phyloP scores from a whole-genome alignment of 441 rosid genomes.

The Daphne laureola region DNA sequence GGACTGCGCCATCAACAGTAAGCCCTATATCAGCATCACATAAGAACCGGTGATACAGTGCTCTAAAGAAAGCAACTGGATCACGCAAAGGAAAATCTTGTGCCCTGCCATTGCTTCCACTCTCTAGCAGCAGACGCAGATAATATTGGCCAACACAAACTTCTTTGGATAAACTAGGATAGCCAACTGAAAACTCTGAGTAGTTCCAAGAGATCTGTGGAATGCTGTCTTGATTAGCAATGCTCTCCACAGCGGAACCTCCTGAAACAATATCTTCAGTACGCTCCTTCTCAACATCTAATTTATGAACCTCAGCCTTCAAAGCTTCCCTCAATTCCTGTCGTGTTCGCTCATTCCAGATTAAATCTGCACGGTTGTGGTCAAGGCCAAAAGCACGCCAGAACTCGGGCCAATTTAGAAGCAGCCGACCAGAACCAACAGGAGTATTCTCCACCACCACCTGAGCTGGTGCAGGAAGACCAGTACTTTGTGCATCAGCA shows the following conservation, averaged over 20 bases:
- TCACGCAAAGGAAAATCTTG: conserved; percentile 98
- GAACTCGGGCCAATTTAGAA: conserved; percentile 94
- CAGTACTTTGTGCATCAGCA: conserved; percentile 41
- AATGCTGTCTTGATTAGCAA: conserved; percentile 66
- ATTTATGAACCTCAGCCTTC: conserved; percentile 96
- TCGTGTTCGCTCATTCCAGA: conserved; percentile 99
- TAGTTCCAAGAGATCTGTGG: conserved; percentile 98
- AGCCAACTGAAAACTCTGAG: conserved; percentile 86
- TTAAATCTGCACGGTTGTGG: conserved; percentile 98
- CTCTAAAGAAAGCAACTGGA: conserved; percentile 96
- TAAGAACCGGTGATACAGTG: conserved; percentile 95
- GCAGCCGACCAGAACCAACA: conserved; percentile 96
- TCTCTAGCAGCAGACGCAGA: conserved; percentile 93
- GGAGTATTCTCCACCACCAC: conserved; percentile 93
- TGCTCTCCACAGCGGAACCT: conserved; percentile 43
- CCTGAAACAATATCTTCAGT: conserved; percentile 94
- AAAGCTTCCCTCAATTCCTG: conserved; percentile 97
- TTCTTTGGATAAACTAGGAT: conserved; percentile 96
- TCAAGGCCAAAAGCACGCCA: conserved; percentile 99
- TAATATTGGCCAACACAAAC: conserved; percentile 99
- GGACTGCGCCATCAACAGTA: conserved; percentile 88
- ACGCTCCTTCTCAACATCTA: conserved; percentile 97
- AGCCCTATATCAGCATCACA: conserved; percentile 99
- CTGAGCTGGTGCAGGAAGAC: conserved; percentile 95
- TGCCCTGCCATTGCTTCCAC: conserved; percentile 85